These are phyloP conservation scores for Naegleria lovaniensis DNA, from an alignment of 208 protist species.

Conservation along the genomic window DNA sequence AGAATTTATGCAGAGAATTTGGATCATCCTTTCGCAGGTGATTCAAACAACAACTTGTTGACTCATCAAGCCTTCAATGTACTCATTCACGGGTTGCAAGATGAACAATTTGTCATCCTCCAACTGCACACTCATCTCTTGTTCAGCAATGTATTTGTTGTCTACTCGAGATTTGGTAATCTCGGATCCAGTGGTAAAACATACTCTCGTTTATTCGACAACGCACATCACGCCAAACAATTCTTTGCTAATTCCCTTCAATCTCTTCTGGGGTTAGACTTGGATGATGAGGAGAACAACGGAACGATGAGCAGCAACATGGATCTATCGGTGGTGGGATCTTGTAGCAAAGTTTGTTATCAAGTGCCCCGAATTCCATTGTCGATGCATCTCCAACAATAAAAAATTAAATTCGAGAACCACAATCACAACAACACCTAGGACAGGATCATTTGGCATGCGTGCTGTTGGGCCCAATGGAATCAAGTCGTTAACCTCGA, in stretches of 20 bases:
- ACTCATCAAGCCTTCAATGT: neutral
- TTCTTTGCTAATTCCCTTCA: neutral
- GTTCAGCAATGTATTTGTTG: neutral
- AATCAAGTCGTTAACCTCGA: neutral
- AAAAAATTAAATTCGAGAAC: neutral
- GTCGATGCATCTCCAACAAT: neutral
- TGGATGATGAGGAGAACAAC: too few species aligned
- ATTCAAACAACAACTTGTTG: too few species aligned
- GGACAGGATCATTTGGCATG: too few species aligned
- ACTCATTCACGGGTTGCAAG: neutral
- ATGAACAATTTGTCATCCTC: neutral
- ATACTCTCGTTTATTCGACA: neutral
- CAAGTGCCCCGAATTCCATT: neutral
- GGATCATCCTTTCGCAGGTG: neutral
- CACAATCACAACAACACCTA: neutral
- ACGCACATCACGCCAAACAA: neutral
- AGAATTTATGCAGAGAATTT: neutral
- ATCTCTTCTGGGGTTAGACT: neutral
- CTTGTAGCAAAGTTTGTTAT: neutral
- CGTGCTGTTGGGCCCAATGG: too few species aligned
- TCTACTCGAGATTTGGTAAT: neutral
- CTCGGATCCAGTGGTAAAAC: neutral
- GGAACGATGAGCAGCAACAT: too few species aligned
- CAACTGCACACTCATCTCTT: neutral
- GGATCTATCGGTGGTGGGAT: too few species aligned